phyloP scores from a whole-genome alignment of 805 yeast species.

The Lachancea quebecensis region DNA sequence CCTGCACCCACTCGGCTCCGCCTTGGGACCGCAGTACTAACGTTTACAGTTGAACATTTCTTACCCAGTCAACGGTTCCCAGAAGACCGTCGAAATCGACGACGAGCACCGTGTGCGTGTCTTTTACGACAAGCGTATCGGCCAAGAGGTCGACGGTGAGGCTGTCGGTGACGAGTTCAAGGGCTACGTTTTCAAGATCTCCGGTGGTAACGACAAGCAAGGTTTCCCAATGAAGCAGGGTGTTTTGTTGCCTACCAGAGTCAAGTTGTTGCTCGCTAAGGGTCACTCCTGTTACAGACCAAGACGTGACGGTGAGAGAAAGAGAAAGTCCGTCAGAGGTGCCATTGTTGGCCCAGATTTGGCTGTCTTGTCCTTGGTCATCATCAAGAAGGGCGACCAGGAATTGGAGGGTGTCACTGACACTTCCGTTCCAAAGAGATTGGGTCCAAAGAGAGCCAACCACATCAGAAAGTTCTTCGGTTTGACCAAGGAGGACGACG shows the following conservation, averaged over 20 bases:
- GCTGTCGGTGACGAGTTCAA: slow-evolving; percentile 97
- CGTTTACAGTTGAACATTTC: slow-evolving; percentile 85
- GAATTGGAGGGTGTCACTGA: slow-evolving; percentile 97
- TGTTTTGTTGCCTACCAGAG: slow-evolving; percentile 99
- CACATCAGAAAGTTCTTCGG: slow-evolving; percentile 99
- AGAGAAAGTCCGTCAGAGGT: slow-evolving; percentile 99
- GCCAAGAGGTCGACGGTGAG: slow-evolving; percentile 99
- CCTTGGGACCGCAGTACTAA: slow-evolving; percentile 15
- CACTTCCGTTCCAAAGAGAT: slow-evolving; percentile 92
- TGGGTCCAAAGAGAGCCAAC: slow-evolving; percentile 99
- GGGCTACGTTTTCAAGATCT: slow-evolving; percentile 97
- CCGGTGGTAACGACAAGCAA: slow-evolving; percentile 99
- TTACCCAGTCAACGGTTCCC: slow-evolving; percentile 99
- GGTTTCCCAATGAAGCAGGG: slow-evolving; percentile 99
- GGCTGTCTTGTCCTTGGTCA: slow-evolving; percentile 87
- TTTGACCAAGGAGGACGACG: slow-evolving; percentile 45
- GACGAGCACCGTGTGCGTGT: slow-evolving; percentile 98
- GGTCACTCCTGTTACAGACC: slow-evolving; percentile 99
- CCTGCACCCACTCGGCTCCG: too few species aligned
- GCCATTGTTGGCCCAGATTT: slow-evolving; percentile 97
- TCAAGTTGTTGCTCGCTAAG: slow-evolving; percentile 85
- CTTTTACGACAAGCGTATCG: slow-evolving; percentile 99
- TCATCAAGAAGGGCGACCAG: slow-evolving; percentile 95
- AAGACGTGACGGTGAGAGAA: slow-evolving; percentile 99
- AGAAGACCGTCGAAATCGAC: slow-evolving; percentile 94